Base-by-base conservation (phyloP, 768 basidiomycete genomes). In the Leccinum incarnatum region DNA sequence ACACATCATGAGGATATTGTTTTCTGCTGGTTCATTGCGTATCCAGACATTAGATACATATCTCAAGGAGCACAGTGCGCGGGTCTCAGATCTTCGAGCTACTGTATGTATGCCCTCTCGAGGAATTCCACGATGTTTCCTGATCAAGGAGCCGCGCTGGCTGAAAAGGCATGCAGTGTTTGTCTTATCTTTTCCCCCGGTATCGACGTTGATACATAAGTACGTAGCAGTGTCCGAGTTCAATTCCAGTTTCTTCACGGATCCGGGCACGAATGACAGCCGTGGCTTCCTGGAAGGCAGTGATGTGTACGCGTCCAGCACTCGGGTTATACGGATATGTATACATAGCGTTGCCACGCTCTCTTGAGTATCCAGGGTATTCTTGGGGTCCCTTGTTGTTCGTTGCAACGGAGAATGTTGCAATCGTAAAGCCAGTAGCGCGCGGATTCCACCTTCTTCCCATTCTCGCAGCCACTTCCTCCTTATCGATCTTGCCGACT, bases 201-300 rank as follows among this genome's bases (percentile, higher is more conserved):
- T 14, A 4, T 7, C 10, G 3, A 37, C 29, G 14, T 58, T 30
- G 34, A 36, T 23, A 23, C 23, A 23, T 14, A 15, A 14, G 14
- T 36, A 67, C 62, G 56, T 57, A 62, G 63, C 58, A 59, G 2
- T 59, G 30, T 11, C 9, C 32, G 3, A 63, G 51, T 62, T 62
- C 40, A 60, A 63, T 67, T 77, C 75, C 30, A 80, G 61, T 45
- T 80, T 77, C 53, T 66, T 62, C 52, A 68, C 60, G 5, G 67
- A 70, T 17, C 7, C 17, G 37, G 17, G 17, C 17, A 37, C 37
- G 17, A 37, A 37, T 37, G 37, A 37, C 36, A 15, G 15, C 32
- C 32, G 32, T 5, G 32, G 12, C 32, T 34, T 34, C 32, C 32
- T 12, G 32, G 12, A 34, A 34, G 32, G 12, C 32, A 12, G 32